Conservation (phyloP, 352 stramenopile species). For the Pythium coloratum region DNA sequence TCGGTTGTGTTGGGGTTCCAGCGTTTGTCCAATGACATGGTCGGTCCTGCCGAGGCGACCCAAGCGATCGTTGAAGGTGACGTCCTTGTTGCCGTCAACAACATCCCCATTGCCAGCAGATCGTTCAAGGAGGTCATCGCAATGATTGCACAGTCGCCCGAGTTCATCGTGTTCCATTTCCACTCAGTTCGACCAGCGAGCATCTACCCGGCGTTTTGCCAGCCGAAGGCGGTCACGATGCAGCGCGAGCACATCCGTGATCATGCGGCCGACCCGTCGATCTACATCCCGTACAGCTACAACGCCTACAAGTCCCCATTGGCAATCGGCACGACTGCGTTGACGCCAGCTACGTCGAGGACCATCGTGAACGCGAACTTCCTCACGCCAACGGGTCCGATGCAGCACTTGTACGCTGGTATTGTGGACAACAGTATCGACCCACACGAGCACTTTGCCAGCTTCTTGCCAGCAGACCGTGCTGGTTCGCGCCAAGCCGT, state of each 20-base stretch:
- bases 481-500: slow-evolving; percentile 19
- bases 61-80: slow-evolving; percentile 73
- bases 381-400: slow-evolving; percentile 75
- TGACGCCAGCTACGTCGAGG: slow-evolving; percentile 25
- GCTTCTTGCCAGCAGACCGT: slow-evolving; percentile 65
- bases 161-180: slow-evolving; percentile 81
- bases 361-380: slow-evolving; percentile 50
- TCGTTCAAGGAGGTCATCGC: slow-evolving; percentile 79
- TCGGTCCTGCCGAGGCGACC: slow-evolving; percentile 74
- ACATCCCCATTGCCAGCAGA: slow-evolving; percentile 47
- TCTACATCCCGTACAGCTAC: slow-evolving; percentile 74
- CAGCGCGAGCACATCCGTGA: slow-evolving; percentile 36
- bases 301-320: slow-evolving; percentile 62
- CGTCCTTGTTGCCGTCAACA: slow-evolving; percentile 81
- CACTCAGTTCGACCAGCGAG: slow-evolving; percentile 66
- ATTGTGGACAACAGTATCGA: slow-evolving; percentile 91
- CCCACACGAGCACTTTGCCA: slow-evolving; percentile 87
- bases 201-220: slow-evolving; percentile 68
- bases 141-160: slow-evolving; percentile 61
- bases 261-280: slow-evolving; percentile 43
- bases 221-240: slow-evolving; percentile 58
- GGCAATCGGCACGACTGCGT: slow-evolving; percentile 40
- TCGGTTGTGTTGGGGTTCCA: slow-evolving; percentile 85
- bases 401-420: slow-evolving; percentile 85
- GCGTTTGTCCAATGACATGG: slow-evolving; percentile 60